Conservation (phyloP, 2,329 filamentous ascomycete genomes). For the Cordyceps militaris region DNA sequence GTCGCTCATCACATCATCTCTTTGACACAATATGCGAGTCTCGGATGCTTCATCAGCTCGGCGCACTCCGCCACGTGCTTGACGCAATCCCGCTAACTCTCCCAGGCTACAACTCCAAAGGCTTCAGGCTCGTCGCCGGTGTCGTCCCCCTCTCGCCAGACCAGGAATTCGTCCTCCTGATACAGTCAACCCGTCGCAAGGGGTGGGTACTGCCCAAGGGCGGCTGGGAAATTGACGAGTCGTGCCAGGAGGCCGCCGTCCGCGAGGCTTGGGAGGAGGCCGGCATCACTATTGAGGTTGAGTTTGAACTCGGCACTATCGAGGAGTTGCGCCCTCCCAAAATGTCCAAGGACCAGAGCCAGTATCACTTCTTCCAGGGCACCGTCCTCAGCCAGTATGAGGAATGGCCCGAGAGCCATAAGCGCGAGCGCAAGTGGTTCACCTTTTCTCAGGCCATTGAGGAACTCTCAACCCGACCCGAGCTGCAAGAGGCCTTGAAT, state of each 20-base stretch:
- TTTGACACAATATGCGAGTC: slow-evolving; percentile 2
- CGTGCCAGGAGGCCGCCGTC: slow-evolving; percentile 74
- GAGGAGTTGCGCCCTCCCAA: slow-evolving; percentile 77
- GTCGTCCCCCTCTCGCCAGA: slow-evolving; percentile 84
- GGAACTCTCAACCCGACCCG: slow-evolving; percentile 69
- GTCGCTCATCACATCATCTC: not conserved
- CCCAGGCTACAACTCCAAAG: slow-evolving; percentile 81
- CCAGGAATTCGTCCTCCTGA: slow-evolving; percentile 82
- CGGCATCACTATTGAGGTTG: slow-evolving; percentile 78
- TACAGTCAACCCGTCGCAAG: slow-evolving; percentile 83
- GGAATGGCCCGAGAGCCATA: slow-evolving; percentile 91
- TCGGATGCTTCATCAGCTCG: slow-evolving; percentile 3
- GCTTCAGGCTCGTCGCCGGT: slow-evolving; percentile 91
- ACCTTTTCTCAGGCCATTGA: slow-evolving; percentile 75
- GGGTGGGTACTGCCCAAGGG: slow-evolving; percentile 97
- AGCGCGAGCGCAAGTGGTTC: slow-evolving; percentile 86
- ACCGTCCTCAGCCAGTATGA: slow-evolving; percentile 78
- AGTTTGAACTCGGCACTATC: slow-evolving; percentile 80
- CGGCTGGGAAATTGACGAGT: slow-evolving; percentile 94
- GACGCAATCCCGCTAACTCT: not conserved
- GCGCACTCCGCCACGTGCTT: slow-evolving; percentile 13
- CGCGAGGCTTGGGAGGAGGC: slow-evolving; percentile 98
- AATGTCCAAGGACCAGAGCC: slow-evolving; percentile 53
- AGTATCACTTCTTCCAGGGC: slow-evolving; percentile 79
- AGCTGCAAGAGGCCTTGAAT: slow-evolving; percentile 80